Percentiles rank a stretch among this genome's conserved stretches.
Evolutionary conservation across 1,284 basidiomycete species (phyloP).

Genomic region (Leccinum idahoense): DNA sequence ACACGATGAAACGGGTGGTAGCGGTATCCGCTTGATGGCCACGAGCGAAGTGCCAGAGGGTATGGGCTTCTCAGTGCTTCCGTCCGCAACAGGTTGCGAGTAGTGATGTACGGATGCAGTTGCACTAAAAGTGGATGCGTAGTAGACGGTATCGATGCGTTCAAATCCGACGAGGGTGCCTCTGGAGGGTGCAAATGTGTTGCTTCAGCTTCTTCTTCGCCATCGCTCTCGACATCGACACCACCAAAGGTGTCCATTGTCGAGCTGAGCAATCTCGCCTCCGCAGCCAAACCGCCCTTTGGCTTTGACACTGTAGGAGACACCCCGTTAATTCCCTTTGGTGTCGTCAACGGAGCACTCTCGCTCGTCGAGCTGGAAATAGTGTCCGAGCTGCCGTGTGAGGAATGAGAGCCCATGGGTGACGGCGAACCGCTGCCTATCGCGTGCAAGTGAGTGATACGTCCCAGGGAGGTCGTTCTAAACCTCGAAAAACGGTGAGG

Average conservation of each 20-base stretch:
- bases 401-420: slow-evolving; percentile 21
- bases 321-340: slow-evolving; percentile 15
- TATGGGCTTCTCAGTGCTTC: slow-evolving; percentile 19
- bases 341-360: slow-evolving; percentile 13
- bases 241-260: slow-evolving; percentile 38
- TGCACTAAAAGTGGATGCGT: slow-evolving; percentile 42
- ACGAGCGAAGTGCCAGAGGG: slow-evolving; percentile 39
- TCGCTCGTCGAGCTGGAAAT: slow-evolving; percentile 21
- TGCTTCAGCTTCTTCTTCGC: slow-evolving; percentile 6
- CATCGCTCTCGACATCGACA: slow-evolving; percentile 17
- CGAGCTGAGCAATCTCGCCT: slow-evolving; percentile 28
- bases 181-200: slow-evolving; percentile 20
- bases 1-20: slow-evolving; percentile 38
- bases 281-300: slow-evolving; percentile 37
- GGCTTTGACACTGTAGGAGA: slow-evolving; percentile 5
- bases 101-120: slow-evolving; percentile 52
- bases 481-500: slow-evolving; percentile 28
- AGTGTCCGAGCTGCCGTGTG: slow-evolving; percentile 24
- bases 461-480: slow-evolving; percentile 27
- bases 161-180: slow-evolving; percentile 20
- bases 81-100: slow-evolving; percentile 45
- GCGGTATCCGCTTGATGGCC: slow-evolving; percentile 67
- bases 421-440: slow-evolving; percentile 10
- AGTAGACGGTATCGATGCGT: slow-evolving; percentile 20
- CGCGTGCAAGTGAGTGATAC: slow-evolving; percentile 22